A percentile compares a stretch with the other conserved stretches of the same genome.
Evolutionary conservation across 1,284 basidiomycete genomes (phyloP).

Genomic region (Bondarzewia mesenterica): DNA sequence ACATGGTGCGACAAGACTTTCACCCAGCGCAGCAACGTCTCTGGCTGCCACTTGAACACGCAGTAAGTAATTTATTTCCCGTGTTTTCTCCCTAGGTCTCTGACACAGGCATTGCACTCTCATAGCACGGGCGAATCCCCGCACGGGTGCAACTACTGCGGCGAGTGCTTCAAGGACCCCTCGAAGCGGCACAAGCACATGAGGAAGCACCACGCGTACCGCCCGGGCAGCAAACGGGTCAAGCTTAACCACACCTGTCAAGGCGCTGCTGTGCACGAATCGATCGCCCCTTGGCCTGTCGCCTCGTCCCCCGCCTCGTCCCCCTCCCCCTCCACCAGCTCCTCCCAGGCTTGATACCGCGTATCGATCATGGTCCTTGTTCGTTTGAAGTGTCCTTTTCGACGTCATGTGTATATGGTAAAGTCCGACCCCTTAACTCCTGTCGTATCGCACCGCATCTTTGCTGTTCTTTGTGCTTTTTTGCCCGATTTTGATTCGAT

Average conservation of each 20-base stretch:
- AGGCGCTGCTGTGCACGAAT: slow-evolving; percentile 14
- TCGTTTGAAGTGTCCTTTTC: too few relatives aligned
- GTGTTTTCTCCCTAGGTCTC: neutral
- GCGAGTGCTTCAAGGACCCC: slow-evolving; percentile 50
- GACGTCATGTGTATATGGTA: too few relatives aligned
- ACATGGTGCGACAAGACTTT: slow-evolving; percentile 45
- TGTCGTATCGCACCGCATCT: too few relatives aligned
- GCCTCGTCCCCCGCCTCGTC: too few relatives aligned
- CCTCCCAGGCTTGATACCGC: too few relatives aligned
- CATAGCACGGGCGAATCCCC: slow-evolving; percentile 52
- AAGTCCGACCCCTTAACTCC: too few relatives aligned
- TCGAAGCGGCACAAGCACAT: slow-evolving; percentile 54
- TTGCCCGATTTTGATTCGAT: too few relatives aligned
- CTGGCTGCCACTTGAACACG: slow-evolving; percentile 46
- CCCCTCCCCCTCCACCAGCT: too few relatives aligned
- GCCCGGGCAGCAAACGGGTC: slow-evolving; percentile 37
- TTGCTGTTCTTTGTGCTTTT: too few relatives aligned
- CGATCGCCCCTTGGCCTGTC: too few relatives aligned
- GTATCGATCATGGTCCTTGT: too few relatives aligned
- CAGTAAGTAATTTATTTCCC: too few relatives aligned
- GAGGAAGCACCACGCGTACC: slow-evolving; percentile 40
- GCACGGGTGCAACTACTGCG: slow-evolving; percentile 48
- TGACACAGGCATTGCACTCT: neutral
- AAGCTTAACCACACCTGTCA: slow-evolving; percentile 25
- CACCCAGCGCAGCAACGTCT: slow-evolving; percentile 49